A percentile compares a stretch with the other conserved stretches of the same genome.
Conservation (phyloP, 2,329 filamentous ascomycete species). For the Fonsecaea nubica region DNA sequence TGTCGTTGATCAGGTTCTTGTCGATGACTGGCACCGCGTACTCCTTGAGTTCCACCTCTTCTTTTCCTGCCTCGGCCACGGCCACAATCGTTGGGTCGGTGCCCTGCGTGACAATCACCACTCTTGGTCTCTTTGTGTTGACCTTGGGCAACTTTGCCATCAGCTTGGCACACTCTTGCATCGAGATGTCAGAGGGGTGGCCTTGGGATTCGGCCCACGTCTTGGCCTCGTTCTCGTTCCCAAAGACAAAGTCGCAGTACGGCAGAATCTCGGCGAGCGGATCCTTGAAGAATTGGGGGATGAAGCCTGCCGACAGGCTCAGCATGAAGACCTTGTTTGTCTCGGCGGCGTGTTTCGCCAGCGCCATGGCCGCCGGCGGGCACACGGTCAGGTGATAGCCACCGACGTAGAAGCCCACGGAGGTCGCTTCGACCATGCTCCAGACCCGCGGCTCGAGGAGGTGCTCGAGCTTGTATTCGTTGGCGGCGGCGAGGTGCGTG, state of each 20-base stretch:
- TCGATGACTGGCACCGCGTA: constrained; percentile 82
- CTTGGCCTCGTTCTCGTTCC: constrained; percentile 94
- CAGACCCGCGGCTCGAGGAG: constrained; percentile 90
- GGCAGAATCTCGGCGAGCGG: constrained; percentile 82
- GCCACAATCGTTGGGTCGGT: constrained; percentile 89
- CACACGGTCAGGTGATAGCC: constrained; percentile 98
- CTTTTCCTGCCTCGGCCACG: constrained; percentile 68
- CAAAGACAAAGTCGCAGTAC: constrained; percentile 97
- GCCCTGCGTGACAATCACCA: constrained; percentile 93
- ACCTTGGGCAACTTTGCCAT: constrained; percentile 80
- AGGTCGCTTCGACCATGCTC: constrained; percentile 85
- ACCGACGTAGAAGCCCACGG: constrained; percentile 83
- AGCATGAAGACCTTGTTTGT: constrained; percentile 91
- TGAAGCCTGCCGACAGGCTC: constrained; percentile 94
- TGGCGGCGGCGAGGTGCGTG: constrained; percentile 94
- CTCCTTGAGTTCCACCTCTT: constrained; percentile 69
- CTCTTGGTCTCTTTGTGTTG: constrained; percentile 80
- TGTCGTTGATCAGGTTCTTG: constrained; percentile 84
- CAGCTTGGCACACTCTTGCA: constrained; percentile 75
- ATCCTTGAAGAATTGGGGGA: constrained; percentile 97
- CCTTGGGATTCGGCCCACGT: constrained; percentile 84
- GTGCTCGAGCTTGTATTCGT: constrained; percentile 95
- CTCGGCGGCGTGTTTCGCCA: constrained; percentile 85
- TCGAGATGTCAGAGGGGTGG: constrained; percentile 64
- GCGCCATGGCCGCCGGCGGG: constrained; percentile 84